Conservation (phyloP, 1,139 yeast genomes). For the Protomyces gravidus region DNA sequence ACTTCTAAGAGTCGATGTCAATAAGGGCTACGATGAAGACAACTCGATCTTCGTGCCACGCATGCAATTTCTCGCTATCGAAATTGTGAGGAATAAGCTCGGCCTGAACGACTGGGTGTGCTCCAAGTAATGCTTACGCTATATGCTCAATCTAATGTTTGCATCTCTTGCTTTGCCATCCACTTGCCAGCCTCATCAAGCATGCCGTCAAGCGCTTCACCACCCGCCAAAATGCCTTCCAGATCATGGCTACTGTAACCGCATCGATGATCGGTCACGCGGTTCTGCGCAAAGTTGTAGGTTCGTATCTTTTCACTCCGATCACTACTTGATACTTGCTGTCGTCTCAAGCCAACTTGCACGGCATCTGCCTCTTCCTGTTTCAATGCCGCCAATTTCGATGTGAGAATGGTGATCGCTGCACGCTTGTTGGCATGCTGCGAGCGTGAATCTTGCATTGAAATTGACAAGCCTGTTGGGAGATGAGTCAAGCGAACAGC, state of each 20-base stretch:
- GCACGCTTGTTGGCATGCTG: conserved; percentile 95
- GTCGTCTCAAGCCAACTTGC: conserved; percentile 66
- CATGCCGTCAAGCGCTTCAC: conserved; percentile 56
- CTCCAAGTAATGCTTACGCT: conserved; percentile 30
- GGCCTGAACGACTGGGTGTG: conserved; percentile 90
- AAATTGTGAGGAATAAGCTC: conserved; percentile 83
- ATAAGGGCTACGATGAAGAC: conserved; percentile 73
- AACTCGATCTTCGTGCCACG: conserved; percentile 62
- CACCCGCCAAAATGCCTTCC: conserved; percentile 73
- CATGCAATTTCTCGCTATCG: conserved; percentile 73
- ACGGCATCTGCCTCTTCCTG: conserved; percentile 58
- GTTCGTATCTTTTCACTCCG: conserved; percentile 91
- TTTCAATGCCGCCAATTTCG: conserved; percentile 78
- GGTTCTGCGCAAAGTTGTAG: conserved; percentile 84
- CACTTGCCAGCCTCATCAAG: conserved; percentile 52
- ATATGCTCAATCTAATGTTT: too few species aligned
- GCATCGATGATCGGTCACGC: conserved; percentile 92
- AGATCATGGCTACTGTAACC: conserved; percentile 72
- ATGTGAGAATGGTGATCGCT: conserved; percentile 76
- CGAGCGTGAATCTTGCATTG: conserved; percentile 91
- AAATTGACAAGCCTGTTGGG: conserved; percentile 84
- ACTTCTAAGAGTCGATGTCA: conserved; percentile 65
- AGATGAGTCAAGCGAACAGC: conserved; percentile 90
- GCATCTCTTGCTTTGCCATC: conserved; percentile 49
- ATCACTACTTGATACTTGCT: conserved; percentile 83